Evolutionary conservation across 805 yeast genomes (phyloP).

Genomic region (Clavispora santaluciae): DNA sequence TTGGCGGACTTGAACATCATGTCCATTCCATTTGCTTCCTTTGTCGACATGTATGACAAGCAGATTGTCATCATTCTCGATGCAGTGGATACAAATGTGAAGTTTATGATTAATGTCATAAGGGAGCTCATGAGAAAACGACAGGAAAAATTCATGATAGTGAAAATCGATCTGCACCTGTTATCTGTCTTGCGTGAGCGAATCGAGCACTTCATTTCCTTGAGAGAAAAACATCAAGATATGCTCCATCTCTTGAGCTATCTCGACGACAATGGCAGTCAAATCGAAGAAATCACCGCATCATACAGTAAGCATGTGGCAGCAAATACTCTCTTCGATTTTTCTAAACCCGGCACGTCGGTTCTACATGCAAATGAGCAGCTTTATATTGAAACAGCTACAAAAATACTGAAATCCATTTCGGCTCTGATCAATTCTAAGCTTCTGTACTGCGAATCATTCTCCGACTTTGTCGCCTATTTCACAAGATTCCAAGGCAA

Average conservation of each 20-base stretch:
- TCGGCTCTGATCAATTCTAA: constrained; percentile 20
- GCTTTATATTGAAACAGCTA: constrained; percentile 19
- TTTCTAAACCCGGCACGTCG: constrained; percentile 26
- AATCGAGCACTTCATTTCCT: constrained; percentile 35
- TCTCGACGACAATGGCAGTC: constrained; percentile 12
- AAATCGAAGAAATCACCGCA: constrained; percentile 18
- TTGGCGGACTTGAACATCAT: constrained; percentile 39
- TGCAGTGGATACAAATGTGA: constrained; percentile 56
- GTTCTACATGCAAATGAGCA: constrained; percentile 28
- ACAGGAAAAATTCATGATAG: constrained; percentile 62
- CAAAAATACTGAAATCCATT: constrained; percentile 19
- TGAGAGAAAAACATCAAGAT: constrained; percentile 53
- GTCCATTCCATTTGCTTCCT: constrained; percentile 37
- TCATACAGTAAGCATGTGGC: constrained; percentile 28
- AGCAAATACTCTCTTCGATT: constrained; percentile 27
- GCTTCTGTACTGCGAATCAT: constrained; percentile 21
- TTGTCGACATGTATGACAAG: constrained; percentile 21
- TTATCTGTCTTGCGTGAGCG: constrained; percentile 35
- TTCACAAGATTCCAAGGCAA: constrained; percentile 20
- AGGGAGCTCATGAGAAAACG: constrained; percentile 74
- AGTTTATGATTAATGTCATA: constrained; percentile 60
- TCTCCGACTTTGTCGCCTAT: constrained; percentile 25
- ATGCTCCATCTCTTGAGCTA: constrained; percentile 32
- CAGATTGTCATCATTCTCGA: constrained; percentile 31
- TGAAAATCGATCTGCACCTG: constrained; percentile 49